Percentiles rank a stretch among this genome's conserved stretches.
Evolutionary conservation across 768 basidiomycete species (phyloP).

Genomic region (Panaeolus papilionaceus): DNA sequence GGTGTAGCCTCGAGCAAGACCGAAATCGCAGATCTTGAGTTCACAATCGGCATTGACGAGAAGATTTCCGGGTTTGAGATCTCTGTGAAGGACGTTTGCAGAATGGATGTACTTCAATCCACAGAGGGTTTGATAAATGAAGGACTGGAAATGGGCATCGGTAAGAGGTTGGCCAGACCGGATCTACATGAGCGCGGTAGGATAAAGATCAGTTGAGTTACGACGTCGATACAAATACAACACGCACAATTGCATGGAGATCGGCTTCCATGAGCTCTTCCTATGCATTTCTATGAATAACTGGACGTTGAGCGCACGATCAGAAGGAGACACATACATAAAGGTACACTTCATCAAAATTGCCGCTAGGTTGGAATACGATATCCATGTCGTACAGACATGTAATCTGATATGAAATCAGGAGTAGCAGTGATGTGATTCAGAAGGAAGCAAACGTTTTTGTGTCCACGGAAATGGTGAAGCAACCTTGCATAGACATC

Average conservation of each 20-base stretch:
- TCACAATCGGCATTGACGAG: constrained; percentile 99
- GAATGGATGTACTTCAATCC: constrained; percentile 98
- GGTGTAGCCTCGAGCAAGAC: constrained; percentile 92
- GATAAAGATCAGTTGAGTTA: constrained; percentile 9
- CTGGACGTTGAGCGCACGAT: constrained; percentile 4
- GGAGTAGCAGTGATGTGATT: constrained; percentile 15
- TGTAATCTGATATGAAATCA: constrained; percentile 69
- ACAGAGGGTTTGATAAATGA: constrained; percentile 98
- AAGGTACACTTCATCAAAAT: constrained; percentile 96
- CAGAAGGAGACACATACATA: constrained; percentile 59
- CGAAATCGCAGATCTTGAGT: constrained; percentile 99
- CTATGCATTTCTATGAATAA: constrained; percentile 43
- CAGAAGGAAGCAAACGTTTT: constrained; percentile 71
- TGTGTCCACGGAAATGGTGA: constrained; percentile 98
- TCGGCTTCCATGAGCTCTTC: constrained; percentile 99
- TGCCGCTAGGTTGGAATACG: constrained; percentile 88
- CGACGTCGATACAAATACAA: background rate
- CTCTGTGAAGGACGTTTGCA: constrained; percentile 96
- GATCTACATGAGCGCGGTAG: constrained; percentile 50
- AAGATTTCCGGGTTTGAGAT: constrained; percentile 93
- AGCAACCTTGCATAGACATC: constrained; percentile 63
- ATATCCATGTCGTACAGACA: constrained; percentile 99
- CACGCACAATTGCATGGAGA: constrained; percentile 92
- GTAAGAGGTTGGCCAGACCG: constrained; percentile 89
- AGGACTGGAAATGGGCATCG: constrained; percentile 93